These are phyloP conservation scores for Brasilioporus rufonigricans DNA, from an alignment of 768 basidiomycete genomes.

Conservation along the genomic window DNA sequence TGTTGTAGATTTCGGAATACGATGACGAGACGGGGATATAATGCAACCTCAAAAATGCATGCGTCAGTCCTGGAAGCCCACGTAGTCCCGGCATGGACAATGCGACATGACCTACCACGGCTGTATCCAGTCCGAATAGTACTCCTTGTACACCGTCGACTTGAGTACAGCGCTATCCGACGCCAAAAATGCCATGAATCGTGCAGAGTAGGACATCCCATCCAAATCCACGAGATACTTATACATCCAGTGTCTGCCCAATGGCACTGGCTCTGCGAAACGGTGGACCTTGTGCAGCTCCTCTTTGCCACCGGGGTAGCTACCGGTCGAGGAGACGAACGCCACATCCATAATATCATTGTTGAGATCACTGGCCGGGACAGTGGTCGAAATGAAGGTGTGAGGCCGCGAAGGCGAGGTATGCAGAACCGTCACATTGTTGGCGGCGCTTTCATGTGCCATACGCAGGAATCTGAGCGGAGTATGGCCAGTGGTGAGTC, in stretches of 20 bases:
- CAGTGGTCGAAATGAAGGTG: slow-evolving; percentile 56
- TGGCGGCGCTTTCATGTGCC: slow-evolving; percentile 50
- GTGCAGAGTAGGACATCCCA: slow-evolving; percentile 92
- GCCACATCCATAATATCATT: slow-evolving; percentile 82
- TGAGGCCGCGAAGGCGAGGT: slow-evolving; percentile 60
- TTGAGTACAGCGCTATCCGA: slow-evolving; percentile 91
- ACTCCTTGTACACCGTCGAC: slow-evolving; percentile 89
- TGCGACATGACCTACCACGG: slow-evolving; percentile 59
- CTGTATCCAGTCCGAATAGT: slow-evolving; percentile 87
- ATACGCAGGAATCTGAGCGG: slow-evolving; percentile 65
- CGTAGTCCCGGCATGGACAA: neutral
- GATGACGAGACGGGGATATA: slow-evolving; percentile 88
- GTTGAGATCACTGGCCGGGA: slow-evolving; percentile 64
- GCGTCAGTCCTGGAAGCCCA: neutral
- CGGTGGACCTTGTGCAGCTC: slow-evolving; percentile 64
- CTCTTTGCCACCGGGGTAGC: slow-evolving; percentile 73
- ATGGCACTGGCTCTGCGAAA: slow-evolving; percentile 70
- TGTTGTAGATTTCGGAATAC: slow-evolving; percentile 92
- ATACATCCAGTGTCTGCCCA: slow-evolving; percentile 89
- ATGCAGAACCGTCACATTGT: slow-evolving; percentile 65
- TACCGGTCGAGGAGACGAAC: slow-evolving; percentile 76
- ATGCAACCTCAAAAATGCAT: slow-evolving; percentile 66
- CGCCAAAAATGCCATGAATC: slow-evolving; percentile 81
- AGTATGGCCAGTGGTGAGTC: neutral
- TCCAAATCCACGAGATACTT: slow-evolving; percentile 93